A percentile compares a stretch with the other conserved stretches of the same genome.
Conservation (phyloP, 2,329 filamentous ascomycete species). For the Fusarium neocosmosporiellum region DNA sequence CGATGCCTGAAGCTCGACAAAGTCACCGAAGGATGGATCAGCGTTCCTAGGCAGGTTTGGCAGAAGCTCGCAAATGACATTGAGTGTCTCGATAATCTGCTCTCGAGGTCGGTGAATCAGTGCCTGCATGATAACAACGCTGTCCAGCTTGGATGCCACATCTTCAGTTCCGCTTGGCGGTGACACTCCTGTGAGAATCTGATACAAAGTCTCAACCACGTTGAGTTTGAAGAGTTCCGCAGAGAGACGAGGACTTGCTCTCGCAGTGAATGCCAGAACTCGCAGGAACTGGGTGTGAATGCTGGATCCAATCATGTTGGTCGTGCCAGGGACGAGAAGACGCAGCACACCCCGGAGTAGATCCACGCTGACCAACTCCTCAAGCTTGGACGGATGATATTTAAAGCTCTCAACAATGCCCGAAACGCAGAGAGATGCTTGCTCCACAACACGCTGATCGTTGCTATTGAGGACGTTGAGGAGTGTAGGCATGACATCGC, state of each 20-base stretch:
- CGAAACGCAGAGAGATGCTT: conserved; percentile 94
- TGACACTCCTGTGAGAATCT: conserved; percentile 95
- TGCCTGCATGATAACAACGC: conserved; percentile 98
- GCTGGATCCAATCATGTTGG: conserved; percentile 91
- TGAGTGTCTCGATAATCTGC: conserved; percentile 96
- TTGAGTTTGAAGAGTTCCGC: conserved; percentile 95
- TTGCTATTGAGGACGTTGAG: conserved; percentile 90
- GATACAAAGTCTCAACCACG: conserved; percentile 96
- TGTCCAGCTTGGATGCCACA: conserved; percentile 88
- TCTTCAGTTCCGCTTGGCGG: conserved; percentile 83
- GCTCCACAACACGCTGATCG: conserved; percentile 96
- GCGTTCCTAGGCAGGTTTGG: conserved; percentile 74
- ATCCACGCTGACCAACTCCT: conserved; percentile 90
- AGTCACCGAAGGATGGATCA: conserved; percentile 56
- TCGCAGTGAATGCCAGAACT: conserved; percentile 89
- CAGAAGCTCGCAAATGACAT: conserved; percentile 95
- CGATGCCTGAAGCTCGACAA: conserved; percentile 55
- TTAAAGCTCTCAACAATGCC: conserved; percentile 98
- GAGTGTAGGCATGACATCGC: conserved; percentile 96
- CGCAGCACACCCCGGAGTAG: conserved; percentile 87
- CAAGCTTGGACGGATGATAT: conserved; percentile 85
- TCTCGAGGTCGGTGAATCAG: conserved; percentile 95
- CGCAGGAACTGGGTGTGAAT: conserved; percentile 97
- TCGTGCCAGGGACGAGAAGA: conserved; percentile 90
- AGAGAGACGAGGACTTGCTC: conserved; percentile 87